Evolutionary conservation across 371 early-diverging fungal genomes (phyloP), one percentile per base, ranked within the genome.

Genomic region (Mucor lusitanicus): DNA sequence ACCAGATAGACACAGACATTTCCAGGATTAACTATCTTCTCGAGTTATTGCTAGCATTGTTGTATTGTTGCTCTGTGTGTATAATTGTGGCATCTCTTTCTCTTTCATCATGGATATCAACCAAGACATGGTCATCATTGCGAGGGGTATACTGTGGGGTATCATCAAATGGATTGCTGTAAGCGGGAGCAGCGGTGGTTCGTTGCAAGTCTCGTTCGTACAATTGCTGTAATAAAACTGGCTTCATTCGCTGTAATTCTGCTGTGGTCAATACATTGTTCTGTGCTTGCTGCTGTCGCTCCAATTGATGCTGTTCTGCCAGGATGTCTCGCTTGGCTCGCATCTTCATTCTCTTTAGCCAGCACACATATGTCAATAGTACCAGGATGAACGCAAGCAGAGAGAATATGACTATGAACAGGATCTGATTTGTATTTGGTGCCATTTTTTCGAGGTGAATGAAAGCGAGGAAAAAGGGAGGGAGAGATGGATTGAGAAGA

Each of bases 381-480:
- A 72, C 63, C 21, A 72, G 25, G 12, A 54, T 37, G 4, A 59
- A 27, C 27, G 69, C 73, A 21, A 72, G 59, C 19, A 72, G 30
- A 15, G 65, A 62, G 32, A 72, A 69, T 9, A 72, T 61, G 19
- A 72, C 69, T 25, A 72, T 65, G 15, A 72, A 72, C 30, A 72
- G 35, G 8, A 63, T 65, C 39, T 72, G 63, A n/a, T 72, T 69
- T 55, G 59, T 44, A 37, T 72, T 72, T 19, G 68, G 66, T 54
- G 58, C 59, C 19, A 58, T 53, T n/a, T n/a, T 5, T 50, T n/a
- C 12, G 3, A 40, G 1, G 0, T 46, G 37, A 23, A 30, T 15
- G 21, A 37, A 37, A 48, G 15, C 27, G 33, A 69, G 40, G 55
- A 61, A 57, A 57, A 56, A 48, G 39, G n/a, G 23, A 53, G 54